Evolutionary conservation across 768 basidiomycete genomes (phyloP).

Genomic region (Pulveroboletus sp.): DNA sequence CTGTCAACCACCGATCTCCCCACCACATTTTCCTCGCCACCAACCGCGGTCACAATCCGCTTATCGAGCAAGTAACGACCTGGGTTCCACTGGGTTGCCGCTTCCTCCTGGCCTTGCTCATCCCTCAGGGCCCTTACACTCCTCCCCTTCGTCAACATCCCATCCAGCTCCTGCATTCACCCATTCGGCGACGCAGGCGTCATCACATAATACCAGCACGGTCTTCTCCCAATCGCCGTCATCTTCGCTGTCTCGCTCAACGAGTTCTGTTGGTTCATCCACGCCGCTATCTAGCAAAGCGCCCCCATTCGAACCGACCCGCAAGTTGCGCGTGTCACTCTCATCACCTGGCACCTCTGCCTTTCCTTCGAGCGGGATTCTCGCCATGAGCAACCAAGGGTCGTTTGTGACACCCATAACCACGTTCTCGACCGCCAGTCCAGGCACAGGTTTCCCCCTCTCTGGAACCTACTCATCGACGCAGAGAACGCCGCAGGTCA

Average conservation of each 20-base stretch:
- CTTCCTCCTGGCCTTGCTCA: slow-evolving; percentile 16
- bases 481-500: slow-evolving; percentile 8
- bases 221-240: slow-evolving; percentile 19
- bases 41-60: slow-evolving; percentile 26
- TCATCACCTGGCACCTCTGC: slow-evolving; percentile 19
- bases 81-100: slow-evolving; percentile 8
- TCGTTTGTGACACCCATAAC: slow-evolving; percentile 19
- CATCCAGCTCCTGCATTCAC: slow-evolving; percentile 16
- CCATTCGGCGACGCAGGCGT: slow-evolving; percentile 4
- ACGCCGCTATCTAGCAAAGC: slow-evolving; percentile 50
- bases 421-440: slow-evolving; percentile 7
- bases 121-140: slow-evolving; percentile 9
- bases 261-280: slow-evolving; percentile 32
- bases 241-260: slow-evolving; percentile 27
- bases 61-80: slow-evolving; percentile 20
- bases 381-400: slow-evolving; percentile 14
- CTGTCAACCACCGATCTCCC: slow-evolving; percentile 21
- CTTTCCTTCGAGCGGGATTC: slow-evolving; percentile 9
- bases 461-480: slow-evolving; percentile 15
- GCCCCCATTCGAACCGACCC: slow-evolving; percentile 51
- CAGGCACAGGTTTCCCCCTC: slow-evolving; percentile 8
- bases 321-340: slow-evolving; percentile 23
- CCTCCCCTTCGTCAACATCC: slow-evolving; percentile 16
- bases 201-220: slow-evolving; percentile 16
- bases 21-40: slow-evolving; percentile 25